Evolutionary conservation across 108 stramenopile species (phyloP), one percentile per base, ranked within the genome.

Genomic region (Chaetoceros tenuissimus): DNA sequence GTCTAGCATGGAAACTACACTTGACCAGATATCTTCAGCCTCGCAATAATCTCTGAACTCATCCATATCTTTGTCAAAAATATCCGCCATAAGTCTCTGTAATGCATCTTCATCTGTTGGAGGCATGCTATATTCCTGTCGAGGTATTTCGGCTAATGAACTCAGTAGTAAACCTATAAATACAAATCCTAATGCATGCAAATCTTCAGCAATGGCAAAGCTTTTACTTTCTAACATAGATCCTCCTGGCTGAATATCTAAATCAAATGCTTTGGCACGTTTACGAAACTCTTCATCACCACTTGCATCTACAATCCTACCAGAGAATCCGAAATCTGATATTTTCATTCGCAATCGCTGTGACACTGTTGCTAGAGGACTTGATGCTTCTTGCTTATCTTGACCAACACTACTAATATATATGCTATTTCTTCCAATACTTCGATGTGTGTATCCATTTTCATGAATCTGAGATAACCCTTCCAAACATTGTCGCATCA

Each of bases 151-250:
- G 25, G 83, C 82, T 26, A 90, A 69, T 10, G 79, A 71, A 1
- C 80, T 75, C 23, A 90, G 74, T 18, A 90, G 56, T 53, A 90
- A 51, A 2, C 72, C 81, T 3, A 87, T 54, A 48, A 84, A 79
- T 7, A 90, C 89, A 72, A 90, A 87, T 44, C 89, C 89, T 3
- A 86, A 57, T 8, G 89, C 89, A 71, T 90, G 85, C 43, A 90
- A 55, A 68, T 90, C 89, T 65, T 90, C 89, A 10, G 85, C 83
- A 60, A 76, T 76, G 43, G 81, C 81, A 66, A 90, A 90, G 65
- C 75, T 69, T 25, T 55, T 58, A 27, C 59, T 60, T 17, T 49
- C 73, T 3, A 70, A 19, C 1, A 69, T 58, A 5, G 46, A 53
- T 5, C 74, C 70, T 3, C 64, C 73, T 45, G 51, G 57, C 24